Conservation (phyloP, 441 rosid genomes). For the Euphorbia schlechtendalii region DNA sequence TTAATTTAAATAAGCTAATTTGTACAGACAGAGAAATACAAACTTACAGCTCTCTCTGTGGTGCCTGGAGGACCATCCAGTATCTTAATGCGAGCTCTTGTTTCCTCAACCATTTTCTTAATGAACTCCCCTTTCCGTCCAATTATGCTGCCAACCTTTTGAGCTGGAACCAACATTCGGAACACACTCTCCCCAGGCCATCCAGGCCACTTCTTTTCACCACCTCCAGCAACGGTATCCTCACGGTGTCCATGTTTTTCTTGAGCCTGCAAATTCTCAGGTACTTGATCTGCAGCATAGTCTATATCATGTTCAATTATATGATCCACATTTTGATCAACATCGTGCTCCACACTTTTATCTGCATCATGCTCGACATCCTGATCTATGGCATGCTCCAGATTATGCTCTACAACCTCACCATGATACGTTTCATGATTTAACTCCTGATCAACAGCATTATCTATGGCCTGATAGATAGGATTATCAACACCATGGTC, state of each 20-base stretch:
- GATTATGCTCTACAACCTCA: slow-evolving; percentile 18
- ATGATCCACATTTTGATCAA: slow-evolving; percentile 29
- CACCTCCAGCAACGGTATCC: slow-evolving; percentile 37
- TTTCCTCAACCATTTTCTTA: slow-evolving; percentile 95
- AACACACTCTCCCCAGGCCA: slow-evolving; percentile 99
- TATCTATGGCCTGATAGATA: slow-evolving; percentile 25
- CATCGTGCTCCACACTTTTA: too few species aligned
- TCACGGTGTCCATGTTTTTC: slow-evolving; percentile 39
- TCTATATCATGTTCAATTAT: slow-evolving; percentile 23
- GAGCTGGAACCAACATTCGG: slow-evolving; percentile 97
- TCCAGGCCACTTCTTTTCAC: slow-evolving; percentile 96
- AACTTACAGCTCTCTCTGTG: slow-evolving; percentile 95
- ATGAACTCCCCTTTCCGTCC: slow-evolving; percentile 98
- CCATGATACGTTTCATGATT: slow-evolving; percentile 21
- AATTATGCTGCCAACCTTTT: slow-evolving; percentile 94
- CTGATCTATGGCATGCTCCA: slow-evolving; percentile 30
- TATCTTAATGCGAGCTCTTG: slow-evolving; percentile 94
- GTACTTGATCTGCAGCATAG: slow-evolving; percentile 25
- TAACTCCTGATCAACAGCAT: slow-evolving; percentile 22
- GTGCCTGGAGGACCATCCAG: slow-evolving; percentile 99
- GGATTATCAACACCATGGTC: slow-evolving; percentile 19
- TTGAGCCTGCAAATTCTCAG: slow-evolving; percentile 33
- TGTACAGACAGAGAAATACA: slow-evolving; percentile 14
- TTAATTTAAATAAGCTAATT: neutral
- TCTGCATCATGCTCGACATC: slow-evolving; percentile 20